These are phyloP conservation scores for Amesomyces nigricolor DNA, from an alignment of 2,329 filamentous ascomycete genomes.

Conservation along the genomic window DNA sequence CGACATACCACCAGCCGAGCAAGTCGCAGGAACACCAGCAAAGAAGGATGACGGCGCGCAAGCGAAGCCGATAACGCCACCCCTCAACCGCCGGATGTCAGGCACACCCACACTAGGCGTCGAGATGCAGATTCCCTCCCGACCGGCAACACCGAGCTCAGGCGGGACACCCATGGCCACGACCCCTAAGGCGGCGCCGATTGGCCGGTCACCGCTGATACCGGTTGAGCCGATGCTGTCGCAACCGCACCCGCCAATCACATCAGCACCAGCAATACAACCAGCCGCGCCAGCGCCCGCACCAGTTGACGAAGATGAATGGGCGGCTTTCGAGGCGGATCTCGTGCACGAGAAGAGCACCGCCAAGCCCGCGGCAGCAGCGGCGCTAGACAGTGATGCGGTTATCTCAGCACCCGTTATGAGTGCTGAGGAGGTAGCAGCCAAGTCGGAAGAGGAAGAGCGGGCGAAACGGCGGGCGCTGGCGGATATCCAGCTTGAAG, in stretches of 20 bases:
- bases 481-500: slow-evolving; percentile 51
- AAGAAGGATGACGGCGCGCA: slow-evolving; percentile 18
- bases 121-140: slow-evolving; percentile 58
- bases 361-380: slow-evolving; percentile 11
- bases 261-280: slow-evolving; percentile 17
- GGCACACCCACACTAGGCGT: slow-evolving; percentile 50
- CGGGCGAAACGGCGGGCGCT: slow-evolving; percentile 48
- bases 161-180: slow-evolving; percentile 36
- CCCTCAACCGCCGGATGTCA: slow-evolving; percentile 43
- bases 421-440: slow-evolving; percentile 56
- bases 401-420: slow-evolving; percentile 66
- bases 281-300: slow-evolving; percentile 16
- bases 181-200: slow-evolving; percentile 36
- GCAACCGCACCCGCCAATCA: slow-evolving; percentile 10
- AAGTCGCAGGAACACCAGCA: not conserved
- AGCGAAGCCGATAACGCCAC: slow-evolving; percentile 36
- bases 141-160: slow-evolving; percentile 49
- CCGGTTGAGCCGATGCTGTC: slow-evolving; percentile 25
- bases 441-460: slow-evolving; percentile 45
- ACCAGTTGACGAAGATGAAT: slow-evolving; percentile 68
- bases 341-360: slow-evolving; percentile 46
- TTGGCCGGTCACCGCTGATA: slow-evolving; percentile 37
- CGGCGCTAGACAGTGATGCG: slow-evolving; percentile 38
- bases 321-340: slow-evolving; percentile 82
- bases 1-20: slow-evolving; percentile 28